Evolutionary conservation across 2,329 filamentous ascomycete genomes (phyloP), one percentile per base, ranked within the genome.

Genomic region (Juglanconis oblonga): DNA sequence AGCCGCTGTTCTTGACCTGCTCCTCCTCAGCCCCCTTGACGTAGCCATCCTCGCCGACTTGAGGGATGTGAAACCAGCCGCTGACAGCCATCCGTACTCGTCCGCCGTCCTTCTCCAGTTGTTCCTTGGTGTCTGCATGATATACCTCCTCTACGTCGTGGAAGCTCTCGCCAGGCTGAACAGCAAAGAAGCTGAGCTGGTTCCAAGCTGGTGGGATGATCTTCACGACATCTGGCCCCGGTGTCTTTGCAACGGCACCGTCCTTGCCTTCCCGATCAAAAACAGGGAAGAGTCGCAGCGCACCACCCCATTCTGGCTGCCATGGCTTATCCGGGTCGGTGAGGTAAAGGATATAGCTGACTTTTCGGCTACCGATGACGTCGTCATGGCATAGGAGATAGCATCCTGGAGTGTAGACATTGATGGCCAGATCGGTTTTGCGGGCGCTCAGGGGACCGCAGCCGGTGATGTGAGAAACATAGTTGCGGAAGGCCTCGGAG

Each of bases 361-460:
- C 88, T 66, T 93, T 88, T 62, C 95, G 85, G 70, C 90, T 97
- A n/a, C 95, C 95, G 74, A 99, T 99, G 63, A 99, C 95, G 76
- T 99, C 95, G 80, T 99, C 95, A 71, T 99, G 95, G 76, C 95
- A 98, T 35, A 99, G 82, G 32, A 99, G 82, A 73, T 96, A 96
- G 72, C 94, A 98, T 45, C 95, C 94, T 5, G 95, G 94, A 0
- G 92, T 97, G 75, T 99, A 99, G 54, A 99, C 88, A 72, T 99
- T 99, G 80, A 99, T 96, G 61, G 95, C 95, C 92, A 99, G 97
- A 75, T 99, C 95, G 17, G 95, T 98, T 81, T 98, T 99, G 74
- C 85, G 86, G 2, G 93, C 95, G 69, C 92, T 97, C 70, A 99
- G 76, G 60, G 91, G 87, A 0, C 95, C 95, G 59, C 92, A 92